These are phyloP conservation scores for Albophoma yamanashiensis DNA, from an alignment of 2,329 filamentous ascomycete species.

Conservation along the genomic window DNA sequence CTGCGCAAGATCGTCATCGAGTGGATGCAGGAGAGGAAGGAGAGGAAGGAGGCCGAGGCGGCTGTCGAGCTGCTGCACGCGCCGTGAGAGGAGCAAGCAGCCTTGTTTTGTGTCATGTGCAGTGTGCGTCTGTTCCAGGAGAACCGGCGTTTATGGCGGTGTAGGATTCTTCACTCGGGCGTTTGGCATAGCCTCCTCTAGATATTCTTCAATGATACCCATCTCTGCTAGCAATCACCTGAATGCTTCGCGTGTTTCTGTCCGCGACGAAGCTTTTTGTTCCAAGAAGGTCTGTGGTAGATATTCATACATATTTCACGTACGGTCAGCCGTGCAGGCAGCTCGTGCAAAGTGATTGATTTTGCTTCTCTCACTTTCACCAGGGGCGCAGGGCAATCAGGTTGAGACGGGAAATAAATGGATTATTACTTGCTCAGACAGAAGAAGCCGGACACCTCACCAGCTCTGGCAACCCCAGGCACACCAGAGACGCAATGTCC, in stretches of 20 bases:
- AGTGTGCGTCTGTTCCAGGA: not conserved
- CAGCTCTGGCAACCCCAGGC: constrained; percentile 1
- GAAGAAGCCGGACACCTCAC: constrained; percentile 1
- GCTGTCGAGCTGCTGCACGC: not conserved
- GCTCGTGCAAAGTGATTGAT: not conserved
- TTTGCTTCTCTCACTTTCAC: not conserved
- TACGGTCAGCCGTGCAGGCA: not conserved
- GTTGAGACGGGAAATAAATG: constrained; percentile 4
- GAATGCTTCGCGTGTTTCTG: not conserved
- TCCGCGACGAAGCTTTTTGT: not conserved
- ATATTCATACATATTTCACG: not conserved
- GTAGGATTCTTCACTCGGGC: not conserved
- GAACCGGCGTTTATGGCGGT: not conserved
- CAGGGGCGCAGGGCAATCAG: not conserved
- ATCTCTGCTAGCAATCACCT: not conserved
- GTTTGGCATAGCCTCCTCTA: not conserved
- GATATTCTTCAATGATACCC: not conserved
- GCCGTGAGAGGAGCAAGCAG: not conserved
- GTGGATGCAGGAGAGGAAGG: constrained; percentile 21
- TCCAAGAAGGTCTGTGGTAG: not conserved
- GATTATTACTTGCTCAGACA: constrained; percentile 4
- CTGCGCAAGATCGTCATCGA: constrained; percentile 64
- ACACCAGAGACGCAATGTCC: not conserved
- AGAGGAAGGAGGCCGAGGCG: not conserved
- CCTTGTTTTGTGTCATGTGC: not conserved